Percentiles rank a stretch among this genome's conserved stretches.
These are phyloP conservation scores for Kingdonia uniflora DNA, from an alignment of 164 flowering plant species.

Conservation along the genomic window DNA sequence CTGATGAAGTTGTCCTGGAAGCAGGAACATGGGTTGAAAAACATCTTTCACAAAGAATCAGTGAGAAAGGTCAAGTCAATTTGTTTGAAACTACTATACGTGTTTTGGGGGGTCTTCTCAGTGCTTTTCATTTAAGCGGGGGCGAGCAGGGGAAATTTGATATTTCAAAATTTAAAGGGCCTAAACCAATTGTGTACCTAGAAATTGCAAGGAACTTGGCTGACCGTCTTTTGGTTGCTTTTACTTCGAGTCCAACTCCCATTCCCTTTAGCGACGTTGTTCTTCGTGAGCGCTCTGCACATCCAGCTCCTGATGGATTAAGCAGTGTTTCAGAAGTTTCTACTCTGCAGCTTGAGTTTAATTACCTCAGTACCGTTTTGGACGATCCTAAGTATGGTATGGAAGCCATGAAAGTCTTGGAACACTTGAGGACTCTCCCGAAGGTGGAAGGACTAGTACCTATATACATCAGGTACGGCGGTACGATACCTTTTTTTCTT, in stretches of 20 bases:
- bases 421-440: constrained; percentile 69
- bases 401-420: constrained; percentile 88
- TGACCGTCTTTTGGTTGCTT: constrained; percentile 72
- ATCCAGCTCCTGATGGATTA: constrained; percentile 84
- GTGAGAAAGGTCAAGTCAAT: constrained; percentile 78
- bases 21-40: constrained; percentile 88
- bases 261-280: constrained; percentile 91
- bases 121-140: constrained; percentile 94
- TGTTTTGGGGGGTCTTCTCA: constrained; percentile 89
- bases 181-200: constrained; percentile 65
- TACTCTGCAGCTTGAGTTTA: constrained; percentile 90
- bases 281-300: constrained; percentile 62
- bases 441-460: constrained; percentile 96
- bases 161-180: constrained; percentile 30
- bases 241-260: constrained; percentile 86
- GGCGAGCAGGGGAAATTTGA: constrained; percentile 31
- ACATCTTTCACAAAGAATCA: constrained; percentile 57
- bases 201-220: constrained; percentile 71
- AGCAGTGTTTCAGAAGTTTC: constrained; percentile 96
- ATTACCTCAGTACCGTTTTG: constrained; percentile 71
- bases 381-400: constrained; percentile 73
- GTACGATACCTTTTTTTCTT: neutral
- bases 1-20: constrained; percentile 63
- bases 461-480: constrained; percentile 72
- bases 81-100: constrained; percentile 97